Conservation (phyloP, 2,329 filamentous ascomycete species). For the Xylaria arbuscula region DNA sequence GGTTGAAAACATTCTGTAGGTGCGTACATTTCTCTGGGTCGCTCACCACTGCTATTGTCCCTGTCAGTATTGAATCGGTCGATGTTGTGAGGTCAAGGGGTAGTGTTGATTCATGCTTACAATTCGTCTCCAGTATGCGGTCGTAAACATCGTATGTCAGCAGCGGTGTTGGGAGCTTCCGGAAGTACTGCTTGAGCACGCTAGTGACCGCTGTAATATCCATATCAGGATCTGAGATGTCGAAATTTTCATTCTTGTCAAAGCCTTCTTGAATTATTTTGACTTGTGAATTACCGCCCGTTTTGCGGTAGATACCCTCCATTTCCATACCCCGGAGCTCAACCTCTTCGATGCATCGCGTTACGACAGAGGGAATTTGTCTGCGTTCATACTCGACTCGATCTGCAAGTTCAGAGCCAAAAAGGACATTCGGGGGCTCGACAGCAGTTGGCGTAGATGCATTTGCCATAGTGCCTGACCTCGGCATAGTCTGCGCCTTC, state of each 20-base stretch:
- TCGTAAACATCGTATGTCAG: constrained; percentile 96
- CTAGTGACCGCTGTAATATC: constrained; percentile 98
- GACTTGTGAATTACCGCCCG: constrained; percentile 89
- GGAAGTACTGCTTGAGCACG: constrained; percentile 96
- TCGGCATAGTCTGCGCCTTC: constrained; percentile 64
- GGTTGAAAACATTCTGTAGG: constrained; percentile 77
- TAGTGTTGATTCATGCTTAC: constrained; percentile 60
- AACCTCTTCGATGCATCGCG: constrained; percentile 94
- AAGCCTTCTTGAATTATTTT: constrained; percentile 93
- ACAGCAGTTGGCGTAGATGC: constrained; percentile 54
- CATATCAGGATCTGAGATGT: constrained; percentile 91
- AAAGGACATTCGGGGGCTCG: constrained; percentile 72
- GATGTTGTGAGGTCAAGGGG: neutral
- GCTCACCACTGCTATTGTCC: constrained; percentile 68
- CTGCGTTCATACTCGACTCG: constrained; percentile 89
- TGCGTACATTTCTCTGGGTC: constrained; percentile 75
- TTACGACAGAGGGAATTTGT: constrained; percentile 90
- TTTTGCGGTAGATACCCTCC: constrained; percentile 98
- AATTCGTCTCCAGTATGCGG: constrained; percentile 80
- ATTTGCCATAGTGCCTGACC: constrained; percentile 60
- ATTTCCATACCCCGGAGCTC: constrained; percentile 96
- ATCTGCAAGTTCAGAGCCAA: constrained; percentile 88
- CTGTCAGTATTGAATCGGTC: constrained; percentile 30
- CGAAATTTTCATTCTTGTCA: constrained; percentile 84
- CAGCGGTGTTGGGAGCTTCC: constrained; percentile 87